phyloP scores from a whole-genome alignment of 1,139 yeast species.

The Hyphopichia khmerensis region DNA sequence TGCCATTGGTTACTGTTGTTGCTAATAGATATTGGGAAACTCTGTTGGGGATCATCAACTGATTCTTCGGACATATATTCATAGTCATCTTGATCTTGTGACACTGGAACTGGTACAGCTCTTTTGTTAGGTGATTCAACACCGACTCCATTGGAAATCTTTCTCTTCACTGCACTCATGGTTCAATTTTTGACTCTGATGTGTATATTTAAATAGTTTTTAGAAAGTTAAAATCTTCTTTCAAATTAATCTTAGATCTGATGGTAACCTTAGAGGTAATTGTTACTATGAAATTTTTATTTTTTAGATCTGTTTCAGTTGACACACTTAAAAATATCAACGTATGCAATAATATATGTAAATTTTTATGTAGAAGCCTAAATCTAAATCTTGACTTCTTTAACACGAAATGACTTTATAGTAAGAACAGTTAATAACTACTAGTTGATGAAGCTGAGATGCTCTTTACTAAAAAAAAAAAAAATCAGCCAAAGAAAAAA shows the following conservation, averaged over 20 bases:
- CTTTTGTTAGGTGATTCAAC: background rate
- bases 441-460: conserved; percentile 2
- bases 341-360: no score
- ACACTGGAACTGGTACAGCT: background rate
- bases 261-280: no score
- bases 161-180: conserved; percentile 2
- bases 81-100: conserved; percentile 12
- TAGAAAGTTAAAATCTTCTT: no score
- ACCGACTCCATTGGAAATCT: background rate
- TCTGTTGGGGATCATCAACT: conserved; percentile 1
- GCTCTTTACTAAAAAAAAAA: background rate
- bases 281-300: background rate
- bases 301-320: background rate
- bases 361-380: no score
- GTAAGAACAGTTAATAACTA: conserved; percentile 2
- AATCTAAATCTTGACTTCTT: no score
- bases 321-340: no score
- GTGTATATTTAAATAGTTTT: no score
- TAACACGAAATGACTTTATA: no score
- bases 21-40: conserved; percentile 1
- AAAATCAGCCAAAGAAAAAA: conserved; percentile 1
- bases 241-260: no score
- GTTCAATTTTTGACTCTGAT: no score
- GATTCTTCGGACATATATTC: conserved; percentile 15
- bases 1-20: conserved; percentile 56